A percentile compares a stretch with the other conserved stretches of the same genome.
These are phyloP conservation scores for Epipyxis sp. DNA, from an alignment of 108 stramenopile genomes.

Conservation along the genomic window DNA sequence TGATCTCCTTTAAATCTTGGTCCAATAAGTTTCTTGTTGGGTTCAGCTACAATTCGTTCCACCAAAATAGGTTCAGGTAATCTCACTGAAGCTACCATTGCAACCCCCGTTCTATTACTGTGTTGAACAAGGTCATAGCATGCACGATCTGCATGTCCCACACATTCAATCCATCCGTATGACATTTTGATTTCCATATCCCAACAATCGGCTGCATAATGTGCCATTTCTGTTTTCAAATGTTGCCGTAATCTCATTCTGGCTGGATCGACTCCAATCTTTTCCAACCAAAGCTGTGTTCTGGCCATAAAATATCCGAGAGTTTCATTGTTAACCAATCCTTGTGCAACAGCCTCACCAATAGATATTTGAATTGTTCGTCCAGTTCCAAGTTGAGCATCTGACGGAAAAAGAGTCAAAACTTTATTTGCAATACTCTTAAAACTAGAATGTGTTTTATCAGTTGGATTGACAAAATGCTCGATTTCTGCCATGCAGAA, in stretches of 20 bases:
- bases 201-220: conserved; percentile 99
- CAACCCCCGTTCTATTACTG: conserved; percentile 84
- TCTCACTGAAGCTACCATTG: conserved; percentile 81
- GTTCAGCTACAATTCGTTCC: conserved; percentile 76
- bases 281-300: conserved; percentile 92
- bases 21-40: conserved; percentile 77
- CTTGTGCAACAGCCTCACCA: conserved; percentile 87
- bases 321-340: conserved; percentile 96
- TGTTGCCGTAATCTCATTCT: conserved; percentile 97
- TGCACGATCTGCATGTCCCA: conserved; percentile 98
- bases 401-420: conserved; percentile 80
- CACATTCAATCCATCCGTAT: conserved; percentile 99
- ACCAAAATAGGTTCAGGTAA: conserved; percentile 63
- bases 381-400: conserved; percentile 93
- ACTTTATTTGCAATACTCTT: conserved; percentile 71
- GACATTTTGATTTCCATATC: conserved; percentile 95
- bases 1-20: conserved; percentile 84
- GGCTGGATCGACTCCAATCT: conserved; percentile 86
- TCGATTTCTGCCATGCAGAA: conserved; percentile 99
- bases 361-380: conserved; percentile 69
- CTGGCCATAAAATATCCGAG: conserved; percentile 98
- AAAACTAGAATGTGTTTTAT: conserved; percentile 94
- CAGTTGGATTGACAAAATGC: conserved; percentile 96
- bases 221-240: conserved; percentile 98
- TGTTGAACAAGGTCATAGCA: conserved; percentile 97